These are phyloP conservation scores for Coprinopsis marcescibilis DNA, from an alignment of 768 basidiomycete genomes.

Conservation along the genomic window DNA sequence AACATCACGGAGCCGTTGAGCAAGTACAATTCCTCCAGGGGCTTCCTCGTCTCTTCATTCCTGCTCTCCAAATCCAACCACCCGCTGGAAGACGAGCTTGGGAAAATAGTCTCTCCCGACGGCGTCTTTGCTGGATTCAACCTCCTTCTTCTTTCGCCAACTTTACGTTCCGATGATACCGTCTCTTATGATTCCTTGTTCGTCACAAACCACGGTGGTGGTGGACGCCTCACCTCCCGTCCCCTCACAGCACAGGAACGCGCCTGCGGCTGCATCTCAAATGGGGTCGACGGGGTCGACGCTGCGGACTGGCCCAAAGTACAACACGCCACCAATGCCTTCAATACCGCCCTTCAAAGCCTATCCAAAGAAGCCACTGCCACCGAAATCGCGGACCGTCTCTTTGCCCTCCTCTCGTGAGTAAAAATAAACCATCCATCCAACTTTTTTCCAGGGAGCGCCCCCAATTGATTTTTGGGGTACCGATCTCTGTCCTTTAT, in stretches of 20 bases:
- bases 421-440: too few relatives aligned
- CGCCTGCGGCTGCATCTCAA: conserved; percentile 59
- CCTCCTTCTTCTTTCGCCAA: conserved; percentile 57
- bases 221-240: conserved; percentile 51
- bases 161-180: conserved; percentile 19
- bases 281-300: conserved; percentile 63
- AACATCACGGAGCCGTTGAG: conserved; percentile 72
- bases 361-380: conserved; percentile 38
- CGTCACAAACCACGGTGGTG: conserved; percentile 69
- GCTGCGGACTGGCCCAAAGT: conserved; percentile 74
- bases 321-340: conserved; percentile 42
- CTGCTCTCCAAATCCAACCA: conserved; percentile 46
- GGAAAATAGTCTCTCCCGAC: conserved; percentile 40
- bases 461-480: conserved; percentile 5
- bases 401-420: conserved; percentile 69
- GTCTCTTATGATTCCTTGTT: conserved; percentile 48
- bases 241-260: conserved; percentile 45
- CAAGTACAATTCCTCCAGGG: conserved; percentile 55
- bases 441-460: too few relatives aligned
- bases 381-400: conserved; percentile 44
- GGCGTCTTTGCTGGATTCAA: conserved; percentile 76
- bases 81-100: conserved; percentile 45
- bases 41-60: conserved; percentile 62
- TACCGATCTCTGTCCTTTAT: conserved; percentile 8
- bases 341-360: conserved; percentile 38